phyloP scores from a whole-genome alignment of 176 grass and related monocot species.

The Panicum miliaceum region DNA sequence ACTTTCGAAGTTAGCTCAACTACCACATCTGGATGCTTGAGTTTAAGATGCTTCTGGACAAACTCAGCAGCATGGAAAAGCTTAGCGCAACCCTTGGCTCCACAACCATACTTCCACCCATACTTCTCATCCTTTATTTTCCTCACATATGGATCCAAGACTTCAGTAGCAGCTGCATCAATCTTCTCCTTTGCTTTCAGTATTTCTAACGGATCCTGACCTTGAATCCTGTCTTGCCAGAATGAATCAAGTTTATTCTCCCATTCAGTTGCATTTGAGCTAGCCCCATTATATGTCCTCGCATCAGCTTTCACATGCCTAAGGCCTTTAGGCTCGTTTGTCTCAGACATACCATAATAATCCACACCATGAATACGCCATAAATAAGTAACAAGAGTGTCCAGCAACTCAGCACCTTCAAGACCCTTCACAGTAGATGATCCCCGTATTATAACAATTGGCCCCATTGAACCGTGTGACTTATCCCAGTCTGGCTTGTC shows the following conservation, averaged over 20 bases:
- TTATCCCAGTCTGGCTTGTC: conserved; percentile 53
- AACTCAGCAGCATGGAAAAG: conserved; percentile 99
- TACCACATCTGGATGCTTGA: conserved; percentile 86
- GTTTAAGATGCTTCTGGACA: conserved; percentile 96
- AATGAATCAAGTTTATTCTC: conserved; percentile 96
- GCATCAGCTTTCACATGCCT: conserved; percentile 85
- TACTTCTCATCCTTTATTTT: conserved; percentile 99
- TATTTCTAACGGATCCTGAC: conserved; percentile 84
- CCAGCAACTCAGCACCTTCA: conserved; percentile 88
- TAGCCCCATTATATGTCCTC: conserved; percentile 64
- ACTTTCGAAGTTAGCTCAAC: conserved; percentile 92
- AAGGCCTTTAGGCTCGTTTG: conserved; percentile 79
- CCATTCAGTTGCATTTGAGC: conserved; percentile 71
- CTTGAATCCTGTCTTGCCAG: conserved; percentile 78
- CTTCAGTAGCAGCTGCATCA: conserved; percentile 80
- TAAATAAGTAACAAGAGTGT: conserved; percentile 92
- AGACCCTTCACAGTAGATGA: conserved; percentile 94
- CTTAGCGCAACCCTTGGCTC: conserved; percentile 96
- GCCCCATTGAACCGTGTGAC: conserved; percentile 74
- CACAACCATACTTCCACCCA: conserved; percentile 99
- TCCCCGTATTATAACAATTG: conserved; percentile 90
- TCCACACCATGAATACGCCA: conserved; percentile 93
- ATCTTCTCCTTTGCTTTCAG: conserved; percentile 94
- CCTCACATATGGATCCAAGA: conserved; percentile 80
- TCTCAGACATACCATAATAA: conserved; percentile 97